These are phyloP conservation scores for Mortierella sp. DNA, from an alignment of 371 early-diverging fungal genomes.

Conservation along the genomic window DNA sequence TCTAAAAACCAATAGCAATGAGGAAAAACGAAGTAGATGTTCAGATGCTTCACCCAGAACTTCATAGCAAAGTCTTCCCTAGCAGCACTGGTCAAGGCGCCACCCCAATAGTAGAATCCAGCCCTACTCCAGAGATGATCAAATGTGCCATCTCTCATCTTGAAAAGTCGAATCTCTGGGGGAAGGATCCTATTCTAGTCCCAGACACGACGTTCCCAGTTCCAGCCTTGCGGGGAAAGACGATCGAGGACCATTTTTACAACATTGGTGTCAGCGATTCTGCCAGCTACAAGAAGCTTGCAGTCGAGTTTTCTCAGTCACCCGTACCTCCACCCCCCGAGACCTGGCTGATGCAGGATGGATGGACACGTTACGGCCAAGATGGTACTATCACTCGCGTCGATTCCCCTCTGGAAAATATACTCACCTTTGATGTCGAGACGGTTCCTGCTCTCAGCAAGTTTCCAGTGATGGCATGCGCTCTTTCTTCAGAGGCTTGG, in stretches of 20 bases:
- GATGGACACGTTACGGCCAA: slow-evolving; percentile 87
- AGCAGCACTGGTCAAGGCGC: background rate
- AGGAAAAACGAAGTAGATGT: slow-evolving; percentile 59
- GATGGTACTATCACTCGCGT: slow-evolving; percentile 59
- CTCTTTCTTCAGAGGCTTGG: slow-evolving; percentile 81
- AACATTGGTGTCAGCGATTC: slow-evolving; percentile 75
- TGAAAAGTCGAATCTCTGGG: slow-evolving; percentile 68
- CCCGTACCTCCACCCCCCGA: slow-evolving; percentile 65
- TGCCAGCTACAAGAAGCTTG: slow-evolving; percentile 36
- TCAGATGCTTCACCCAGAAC: slow-evolving; percentile 60
- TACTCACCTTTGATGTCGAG: slow-evolving; percentile 93
- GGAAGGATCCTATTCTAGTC: slow-evolving; percentile 67
- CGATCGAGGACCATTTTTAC: slow-evolving; percentile 87
- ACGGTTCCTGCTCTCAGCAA: slow-evolving; percentile 72
- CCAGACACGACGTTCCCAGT: slow-evolving; percentile 56
- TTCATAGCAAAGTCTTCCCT: slow-evolving; percentile 60
- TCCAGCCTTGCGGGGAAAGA: slow-evolving; percentile 65
- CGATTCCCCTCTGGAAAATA: slow-evolving; percentile 67
- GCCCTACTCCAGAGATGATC: slow-evolving; percentile 48
- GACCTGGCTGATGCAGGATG: slow-evolving; percentile 69
- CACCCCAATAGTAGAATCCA: slow-evolving; percentile 3
- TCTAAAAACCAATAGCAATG: slow-evolving; percentile 5
- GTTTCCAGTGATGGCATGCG: slow-evolving; percentile 88
- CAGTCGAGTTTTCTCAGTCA: slow-evolving; percentile 27
- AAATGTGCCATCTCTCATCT: slow-evolving; percentile 68